Conservation (phyloP, 106 monocot species). For the Alisma plantagoaquatica region DNA sequence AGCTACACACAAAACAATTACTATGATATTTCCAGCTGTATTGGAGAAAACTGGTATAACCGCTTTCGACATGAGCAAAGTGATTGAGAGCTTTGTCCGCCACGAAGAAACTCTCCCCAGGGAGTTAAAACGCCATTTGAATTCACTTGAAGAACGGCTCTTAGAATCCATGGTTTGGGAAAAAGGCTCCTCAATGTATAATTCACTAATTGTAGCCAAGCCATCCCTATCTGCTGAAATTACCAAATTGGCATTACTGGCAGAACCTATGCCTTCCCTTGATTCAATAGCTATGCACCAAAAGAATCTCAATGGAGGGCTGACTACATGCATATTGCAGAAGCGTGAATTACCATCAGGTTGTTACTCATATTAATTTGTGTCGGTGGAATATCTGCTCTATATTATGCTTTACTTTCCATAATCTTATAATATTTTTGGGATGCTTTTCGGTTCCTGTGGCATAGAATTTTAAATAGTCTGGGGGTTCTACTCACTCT, state of each 20-base stretch:
- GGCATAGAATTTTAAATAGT: no score
- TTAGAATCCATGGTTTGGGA: conserved; percentile 87
- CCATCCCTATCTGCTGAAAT: conserved; percentile 62
- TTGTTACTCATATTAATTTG: no score
- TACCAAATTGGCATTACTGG: conserved; percentile 44
- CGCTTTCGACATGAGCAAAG: conserved; percentile 80
- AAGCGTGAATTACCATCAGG: conserved; percentile 49
- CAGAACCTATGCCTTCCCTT: conserved; percentile 79
- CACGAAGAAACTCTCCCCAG: no score
- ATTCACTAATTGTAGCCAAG: conserved; percentile 71
- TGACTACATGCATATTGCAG: conserved; percentile 49
- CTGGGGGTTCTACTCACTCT: no score
- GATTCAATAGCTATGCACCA: conserved; percentile 54
- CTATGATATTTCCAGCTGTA: no score
- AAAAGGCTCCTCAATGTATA: conserved; percentile 82
- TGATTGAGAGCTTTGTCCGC: conserved; percentile 82
- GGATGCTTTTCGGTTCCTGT: no score
- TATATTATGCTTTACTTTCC: no score
- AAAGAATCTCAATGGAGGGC: conserved; percentile 34
- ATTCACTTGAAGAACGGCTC: conserved; percentile 72
- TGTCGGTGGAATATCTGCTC: no score
- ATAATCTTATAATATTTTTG: no score
- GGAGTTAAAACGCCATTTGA: conserved; percentile 75
- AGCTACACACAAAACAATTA: no score
- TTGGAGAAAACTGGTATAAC: conserved; percentile 84